Base-by-base conservation (phyloP, 805 yeast species). In the Candida anglica region DNA sequence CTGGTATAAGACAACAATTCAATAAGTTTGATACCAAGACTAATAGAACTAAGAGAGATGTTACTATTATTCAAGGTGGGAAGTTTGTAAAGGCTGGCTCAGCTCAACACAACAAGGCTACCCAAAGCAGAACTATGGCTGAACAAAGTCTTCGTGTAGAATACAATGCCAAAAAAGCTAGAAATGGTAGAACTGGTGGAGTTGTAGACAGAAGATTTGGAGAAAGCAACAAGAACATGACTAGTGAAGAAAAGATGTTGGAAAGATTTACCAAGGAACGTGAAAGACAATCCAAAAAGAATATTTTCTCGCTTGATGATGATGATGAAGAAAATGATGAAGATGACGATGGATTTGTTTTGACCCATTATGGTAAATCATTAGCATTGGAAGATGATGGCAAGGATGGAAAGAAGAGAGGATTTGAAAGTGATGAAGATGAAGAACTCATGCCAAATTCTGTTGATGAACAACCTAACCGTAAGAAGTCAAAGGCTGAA, bases 221-320 rank as follows among this genome's bases (percentile, higher is more conserved):
- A 55, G 98, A 93, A 53, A 74, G 75, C 43, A 81, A 86, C 57
- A 46, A 48, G 30, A 58, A 67, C 30, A 51, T 93, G 67, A 75
- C 82, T n/a, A 79, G 79, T 9, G 98, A 93, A 58, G 96, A 93
- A 46, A 86, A 84, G 58, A 88, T 88, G 96, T 74, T 93, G 61
- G 96, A 84, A 53, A 79, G 98, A 65, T 93, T 87, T 66, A 86
- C 96, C 3, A 77, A 81, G 37, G 98, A 91, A 64, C 73, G 85
- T 53, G 94, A 87, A 56, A 50, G 71, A 13, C 73, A 73, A 39
- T 63, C 76, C n/a, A 64, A 73, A 15, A 64, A 70, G 27, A 75
- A 79, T 19, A 56, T 51, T 15, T 66, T 63, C 40, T 53, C 69
- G 6, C 50, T 85, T 41, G 91, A 77, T 48, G 82, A 85, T 51